phyloP scores from a whole-genome alignment of 495 filamentous ascomycete species.

The Aspergillus kassunensis region DNA sequence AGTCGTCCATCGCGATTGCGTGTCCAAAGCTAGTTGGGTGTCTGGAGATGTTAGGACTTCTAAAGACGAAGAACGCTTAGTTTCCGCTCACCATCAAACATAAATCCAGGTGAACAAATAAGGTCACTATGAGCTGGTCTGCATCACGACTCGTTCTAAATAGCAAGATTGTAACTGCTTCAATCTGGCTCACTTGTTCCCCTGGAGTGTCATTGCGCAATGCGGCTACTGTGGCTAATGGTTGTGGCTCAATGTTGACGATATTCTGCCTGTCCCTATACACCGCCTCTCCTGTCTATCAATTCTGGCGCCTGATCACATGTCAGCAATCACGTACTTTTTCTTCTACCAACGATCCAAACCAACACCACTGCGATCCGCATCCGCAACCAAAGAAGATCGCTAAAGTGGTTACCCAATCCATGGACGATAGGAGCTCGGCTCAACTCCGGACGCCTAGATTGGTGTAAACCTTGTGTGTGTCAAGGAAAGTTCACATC shows the following conservation, averaged over 20 bases:
- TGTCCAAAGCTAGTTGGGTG: slow-evolving; percentile 8
- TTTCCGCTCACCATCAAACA: slow-evolving; percentile 13
- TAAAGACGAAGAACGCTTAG: neutral
- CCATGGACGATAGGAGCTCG: no score
- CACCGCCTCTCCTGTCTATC: neutral
- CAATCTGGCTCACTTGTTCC: neutral
- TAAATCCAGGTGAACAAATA: neutral
- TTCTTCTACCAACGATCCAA: no score
- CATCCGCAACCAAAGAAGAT: no score
- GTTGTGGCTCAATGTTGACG: neutral
- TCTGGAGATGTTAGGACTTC: slow-evolving; percentile 16
- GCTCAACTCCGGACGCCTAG: no score
- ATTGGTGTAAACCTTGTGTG: no score
- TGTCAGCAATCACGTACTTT: neutral
- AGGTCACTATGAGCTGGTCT: neutral
- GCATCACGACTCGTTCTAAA: neutral
- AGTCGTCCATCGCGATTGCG: slow-evolving; percentile 50
- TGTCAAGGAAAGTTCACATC: no score
- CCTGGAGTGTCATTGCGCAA: slow-evolving; percentile 8
- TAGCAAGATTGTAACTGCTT: neutral
- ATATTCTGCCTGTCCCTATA: neutral
- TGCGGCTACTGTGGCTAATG: slow-evolving; percentile 1
- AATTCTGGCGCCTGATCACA: neutral
- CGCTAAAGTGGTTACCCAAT: no score
- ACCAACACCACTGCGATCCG: no score